phyloP scores from a whole-genome alignment of 352 stramenopile species.

The Phytophthora sojae region DNA sequence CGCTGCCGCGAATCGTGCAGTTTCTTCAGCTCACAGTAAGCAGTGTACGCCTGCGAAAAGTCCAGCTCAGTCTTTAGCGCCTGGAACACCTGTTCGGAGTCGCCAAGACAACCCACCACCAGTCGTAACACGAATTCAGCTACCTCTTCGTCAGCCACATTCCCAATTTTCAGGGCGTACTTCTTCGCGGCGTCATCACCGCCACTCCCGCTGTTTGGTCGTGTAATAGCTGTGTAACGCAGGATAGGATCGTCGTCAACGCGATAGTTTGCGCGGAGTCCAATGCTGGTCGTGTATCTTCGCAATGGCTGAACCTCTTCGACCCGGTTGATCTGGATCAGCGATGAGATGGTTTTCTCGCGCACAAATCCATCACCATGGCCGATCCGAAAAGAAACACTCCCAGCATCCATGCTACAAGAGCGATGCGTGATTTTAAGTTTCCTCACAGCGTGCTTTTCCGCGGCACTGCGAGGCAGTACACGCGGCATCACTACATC shows the following conservation, averaged over 20 bases:
- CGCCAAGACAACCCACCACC: conserved; percentile 40
- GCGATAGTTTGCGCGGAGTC: conserved; percentile 46
- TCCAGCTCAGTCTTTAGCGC: conserved; percentile 44
- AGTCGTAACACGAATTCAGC: conserved; percentile 49
- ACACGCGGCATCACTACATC: conserved; percentile 13
- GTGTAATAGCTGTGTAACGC: conserved; percentile 66
- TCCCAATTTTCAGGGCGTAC: conserved; percentile 19
- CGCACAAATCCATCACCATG: conserved; percentile 16
- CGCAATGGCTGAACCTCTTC: conserved; percentile 22
- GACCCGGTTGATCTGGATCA: conserved; percentile 28
- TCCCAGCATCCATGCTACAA: neutral
- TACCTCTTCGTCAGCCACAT: conserved; percentile 48
- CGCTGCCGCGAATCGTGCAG: conserved; percentile 24
- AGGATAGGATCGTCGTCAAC: conserved; percentile 76
- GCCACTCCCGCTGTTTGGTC: conserved; percentile 36
- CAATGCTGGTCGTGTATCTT: conserved; percentile 47
- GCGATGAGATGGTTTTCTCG: conserved; percentile 23
- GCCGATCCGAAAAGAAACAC: conserved; percentile 29
- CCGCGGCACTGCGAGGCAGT: conserved; percentile 11
- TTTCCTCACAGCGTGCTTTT: conserved; percentile 25
- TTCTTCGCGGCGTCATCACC: conserved; percentile 26
- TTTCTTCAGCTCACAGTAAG: conserved; percentile 51
- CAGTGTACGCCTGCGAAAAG: conserved; percentile 45
- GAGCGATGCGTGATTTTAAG: conserved; percentile 11
- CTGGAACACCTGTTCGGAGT: conserved; percentile 45